Evolutionary conservation across 2,329 filamentous ascomycete genomes (phyloP), one percentile per base, ranked within the genome.

Genomic region (Akanthomyces muscarius): DNA sequence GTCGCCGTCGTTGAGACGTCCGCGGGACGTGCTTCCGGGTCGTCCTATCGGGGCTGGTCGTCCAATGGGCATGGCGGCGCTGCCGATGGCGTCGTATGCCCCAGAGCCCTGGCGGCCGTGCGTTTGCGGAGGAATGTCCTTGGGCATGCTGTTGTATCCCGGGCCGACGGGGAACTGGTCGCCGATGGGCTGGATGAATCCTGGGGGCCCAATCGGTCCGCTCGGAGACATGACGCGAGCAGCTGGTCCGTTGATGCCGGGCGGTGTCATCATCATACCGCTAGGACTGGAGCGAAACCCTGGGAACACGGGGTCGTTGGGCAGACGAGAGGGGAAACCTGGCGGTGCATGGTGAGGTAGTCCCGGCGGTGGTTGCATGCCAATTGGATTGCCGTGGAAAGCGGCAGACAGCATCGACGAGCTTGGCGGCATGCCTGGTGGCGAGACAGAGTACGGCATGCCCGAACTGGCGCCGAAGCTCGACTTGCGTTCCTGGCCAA

Each of bases 21-120:
- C 83, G 53, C 84, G 81, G 18, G 81, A 82, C 28, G 85, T 86
- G 73, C 92, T 97, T 18, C 88, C 88, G 0, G 95, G 94, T 41
- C 92, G 86, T 66, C 94, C 91, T 66, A 98, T 97, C 0, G 94
- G 94, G 28, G 90, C 86, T 30, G 93, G 94, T 61, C 92, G 85
- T 52, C 89, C 84, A 65, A 96, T 94, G 1, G 91, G 90, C 66
- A 92, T 88, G 41, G 88, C 81, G 61, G 85, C 80, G 13, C 80
- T 75, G 30, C 77, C 75, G 8, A 77, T 71, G 5, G 74, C 68
- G 10, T 93, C 89, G 65, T 88, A 86, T 14, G 88, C 88, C 14
- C 81, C 81, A 6, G 92, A 96, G 13, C 86, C 83, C 68, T 96
- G 91, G 65, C 92, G 84, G 10, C 89, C 89, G 75, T 96, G 92